Percentiles rank a stretch among this genome's conserved stretches.
Conservation (phyloP, 108 stramenopile genomes). For the Cylindrotheca closterium region DNA sequence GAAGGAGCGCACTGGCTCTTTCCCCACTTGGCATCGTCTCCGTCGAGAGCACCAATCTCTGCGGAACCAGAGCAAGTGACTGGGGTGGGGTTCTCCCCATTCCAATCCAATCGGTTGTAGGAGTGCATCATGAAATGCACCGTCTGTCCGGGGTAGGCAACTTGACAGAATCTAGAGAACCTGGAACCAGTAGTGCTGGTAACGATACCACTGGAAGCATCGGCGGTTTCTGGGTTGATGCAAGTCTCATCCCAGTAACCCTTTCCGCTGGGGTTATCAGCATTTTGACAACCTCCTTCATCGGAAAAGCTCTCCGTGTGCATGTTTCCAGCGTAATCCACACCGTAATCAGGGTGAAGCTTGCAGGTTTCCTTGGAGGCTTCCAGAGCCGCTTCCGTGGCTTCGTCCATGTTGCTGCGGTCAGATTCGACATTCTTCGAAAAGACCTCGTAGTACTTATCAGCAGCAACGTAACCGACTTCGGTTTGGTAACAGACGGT, state of each 20-base stretch:
- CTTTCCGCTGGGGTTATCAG: background rate
- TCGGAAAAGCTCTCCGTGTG: background rate
- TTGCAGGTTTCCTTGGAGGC: background rate
- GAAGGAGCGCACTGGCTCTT: background rate
- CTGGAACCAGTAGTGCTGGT: no score
- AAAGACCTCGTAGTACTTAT: no score
- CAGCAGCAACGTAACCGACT: no score
- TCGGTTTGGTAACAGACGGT: background rate
- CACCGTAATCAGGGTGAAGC: background rate
- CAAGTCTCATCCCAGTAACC: background rate
- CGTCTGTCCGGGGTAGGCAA: background rate
- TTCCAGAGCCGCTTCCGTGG: background rate
- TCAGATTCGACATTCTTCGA: no score
- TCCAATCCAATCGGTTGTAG: no score
- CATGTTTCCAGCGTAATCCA: background rate
- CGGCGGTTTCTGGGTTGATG: background rate
- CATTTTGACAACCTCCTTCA: background rate
- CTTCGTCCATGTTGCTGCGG: no score
- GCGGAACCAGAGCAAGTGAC: no score
- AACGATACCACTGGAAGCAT: no score
- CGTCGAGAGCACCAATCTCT: no score
- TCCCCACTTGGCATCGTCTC: no score
- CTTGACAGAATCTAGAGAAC: background rate
- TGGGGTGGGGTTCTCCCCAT: no score
- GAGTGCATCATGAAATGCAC: background rate